A percentile compares a stretch with the other conserved stretches of the same genome.
phyloP scores from a whole-genome alignment of 495 filamentous ascomycete species.

The Xylaria curta region DNA sequence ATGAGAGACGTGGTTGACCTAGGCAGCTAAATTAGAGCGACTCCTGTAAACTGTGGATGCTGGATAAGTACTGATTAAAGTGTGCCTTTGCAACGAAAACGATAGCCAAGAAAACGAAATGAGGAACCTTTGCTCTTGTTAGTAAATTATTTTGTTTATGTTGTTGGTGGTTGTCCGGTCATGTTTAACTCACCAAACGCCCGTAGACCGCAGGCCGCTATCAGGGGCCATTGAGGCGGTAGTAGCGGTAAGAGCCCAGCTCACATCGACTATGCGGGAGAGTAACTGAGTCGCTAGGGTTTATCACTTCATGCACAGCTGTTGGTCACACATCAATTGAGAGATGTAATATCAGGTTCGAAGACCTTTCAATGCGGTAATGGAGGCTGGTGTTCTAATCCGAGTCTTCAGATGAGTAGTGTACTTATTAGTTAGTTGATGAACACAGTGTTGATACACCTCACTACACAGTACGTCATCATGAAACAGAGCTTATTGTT shows the following conservation, averaged over 20 bases:
- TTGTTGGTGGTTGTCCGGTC: neutral
- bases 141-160: neutral
- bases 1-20: constrained; percentile 54
- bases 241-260: constrained; percentile 19
- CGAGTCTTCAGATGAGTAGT: neutral
- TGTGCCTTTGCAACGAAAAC: constrained; percentile 50
- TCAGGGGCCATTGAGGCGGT: constrained; percentile 43
- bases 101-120: constrained; percentile 54
- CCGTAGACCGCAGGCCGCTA: constrained; percentile 45
- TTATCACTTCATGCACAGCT: neutral
- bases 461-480: neutral
- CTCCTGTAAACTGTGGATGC: neutral
- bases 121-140: constrained; percentile 43
- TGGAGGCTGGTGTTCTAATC: neutral
- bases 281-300: neutral
- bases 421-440: neutral
- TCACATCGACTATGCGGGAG: neutral
- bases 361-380: neutral
- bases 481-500: neutral
- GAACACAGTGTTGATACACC: neutral
- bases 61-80: constrained; percentile 46
- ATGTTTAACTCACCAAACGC: constrained; percentile 46
- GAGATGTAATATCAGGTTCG: neutral
- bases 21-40: constrained; percentile 19
- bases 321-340: neutral